phyloP scores from a whole-genome alignment of 2,329 filamentous ascomycete species.

The Xylaria sp. region DNA sequence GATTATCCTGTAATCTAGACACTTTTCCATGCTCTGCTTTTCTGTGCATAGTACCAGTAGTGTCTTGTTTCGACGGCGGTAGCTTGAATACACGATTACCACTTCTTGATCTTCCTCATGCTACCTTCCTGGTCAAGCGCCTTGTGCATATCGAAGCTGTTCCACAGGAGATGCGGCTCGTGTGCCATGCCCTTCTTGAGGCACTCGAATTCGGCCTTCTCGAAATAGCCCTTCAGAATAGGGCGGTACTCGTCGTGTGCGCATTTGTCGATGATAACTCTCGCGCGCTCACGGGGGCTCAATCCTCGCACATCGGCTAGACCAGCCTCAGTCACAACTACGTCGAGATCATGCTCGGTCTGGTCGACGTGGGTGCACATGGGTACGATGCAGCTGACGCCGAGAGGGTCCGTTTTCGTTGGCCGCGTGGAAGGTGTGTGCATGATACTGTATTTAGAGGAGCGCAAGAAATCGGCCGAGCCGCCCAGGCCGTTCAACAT shows the following conservation, averaged over 20 bases:
- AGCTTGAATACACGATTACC: slow-evolving; percentile 51
- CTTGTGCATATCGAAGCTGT: slow-evolving; percentile 90
- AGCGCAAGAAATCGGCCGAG: slow-evolving; percentile 77
- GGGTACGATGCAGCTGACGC: slow-evolving; percentile 88
- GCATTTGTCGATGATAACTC: slow-evolving; percentile 88
- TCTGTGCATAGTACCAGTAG: not conserved
- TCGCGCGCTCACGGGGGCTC: slow-evolving; percentile 80
- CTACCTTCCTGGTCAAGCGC: slow-evolving; percentile 83
- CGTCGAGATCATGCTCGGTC: slow-evolving; percentile 91
- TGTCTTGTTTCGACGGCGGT: not conserved
- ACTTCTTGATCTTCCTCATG: slow-evolving; percentile 81
- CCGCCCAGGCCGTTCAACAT: slow-evolving; percentile 82
- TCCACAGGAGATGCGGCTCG: slow-evolving; percentile 87
- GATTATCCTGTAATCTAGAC: slow-evolving; percentile 4
- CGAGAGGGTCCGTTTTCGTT: slow-evolving; percentile 82
- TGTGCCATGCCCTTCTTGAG: slow-evolving; percentile 88
- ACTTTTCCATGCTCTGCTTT: not conserved
- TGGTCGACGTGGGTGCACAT: slow-evolving; percentile 94
- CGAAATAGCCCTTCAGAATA: slow-evolving; percentile 83
- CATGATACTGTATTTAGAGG: slow-evolving; percentile 86
- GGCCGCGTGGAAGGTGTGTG: slow-evolving; percentile 86
- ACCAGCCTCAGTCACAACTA: slow-evolving; percentile 81
- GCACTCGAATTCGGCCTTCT: slow-evolving; percentile 87
- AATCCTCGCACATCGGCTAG: slow-evolving; percentile 87
- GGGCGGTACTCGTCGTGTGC: slow-evolving; percentile 86